Percentiles rank a stretch among this genome's conserved stretches.
Conservation (phyloP, 208 protist genomes). For the Leishmania gerbilli region DNA sequence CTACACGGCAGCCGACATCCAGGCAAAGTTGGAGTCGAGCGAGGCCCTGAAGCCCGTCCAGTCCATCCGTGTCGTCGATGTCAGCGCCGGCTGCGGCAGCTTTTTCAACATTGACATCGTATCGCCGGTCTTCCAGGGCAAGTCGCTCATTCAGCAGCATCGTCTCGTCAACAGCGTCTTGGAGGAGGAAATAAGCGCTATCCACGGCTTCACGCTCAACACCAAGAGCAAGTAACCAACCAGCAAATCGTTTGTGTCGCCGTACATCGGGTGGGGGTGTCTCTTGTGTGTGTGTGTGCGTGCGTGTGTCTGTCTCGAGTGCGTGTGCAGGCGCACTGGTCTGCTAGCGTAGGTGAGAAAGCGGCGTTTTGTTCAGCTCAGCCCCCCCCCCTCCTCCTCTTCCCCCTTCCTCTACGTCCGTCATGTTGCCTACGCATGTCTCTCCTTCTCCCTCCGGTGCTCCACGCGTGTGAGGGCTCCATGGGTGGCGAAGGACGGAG, state of each 20-base stretch:
- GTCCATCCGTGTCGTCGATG: slow-evolving; percentile 67
- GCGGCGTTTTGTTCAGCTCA: background rate
- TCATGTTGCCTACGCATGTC: background rate
- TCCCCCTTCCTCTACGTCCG: background rate
- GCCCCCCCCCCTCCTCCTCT: background rate
- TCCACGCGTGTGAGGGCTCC: background rate
- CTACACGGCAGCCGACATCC: slow-evolving; percentile 67
- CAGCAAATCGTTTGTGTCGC: background rate
- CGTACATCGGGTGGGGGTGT: background rate
- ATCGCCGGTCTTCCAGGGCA: slow-evolving; percentile 74
- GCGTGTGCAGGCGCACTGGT: background rate
- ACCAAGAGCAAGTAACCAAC: slow-evolving; percentile 30
- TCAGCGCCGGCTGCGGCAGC: slow-evolving; percentile 79
- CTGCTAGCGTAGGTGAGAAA: background rate
- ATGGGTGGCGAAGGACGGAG: background rate
- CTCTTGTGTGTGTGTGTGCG: background rate
- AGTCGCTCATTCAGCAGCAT: slow-evolving; percentile 85
- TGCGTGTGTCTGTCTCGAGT: background rate
- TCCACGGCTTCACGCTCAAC: slow-evolving; percentile 88
- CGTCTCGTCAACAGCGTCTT: slow-evolving; percentile 81
- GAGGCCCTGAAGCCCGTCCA: slow-evolving; percentile 55
- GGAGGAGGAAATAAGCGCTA: slow-evolving; percentile 80
- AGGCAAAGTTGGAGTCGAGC: slow-evolving; percentile 67
- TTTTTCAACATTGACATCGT: slow-evolving; percentile 85
- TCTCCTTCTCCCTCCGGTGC: background rate